Base-by-base conservation (phyloP, 331 rosid species). In the Rosa hybrid region DNA sequence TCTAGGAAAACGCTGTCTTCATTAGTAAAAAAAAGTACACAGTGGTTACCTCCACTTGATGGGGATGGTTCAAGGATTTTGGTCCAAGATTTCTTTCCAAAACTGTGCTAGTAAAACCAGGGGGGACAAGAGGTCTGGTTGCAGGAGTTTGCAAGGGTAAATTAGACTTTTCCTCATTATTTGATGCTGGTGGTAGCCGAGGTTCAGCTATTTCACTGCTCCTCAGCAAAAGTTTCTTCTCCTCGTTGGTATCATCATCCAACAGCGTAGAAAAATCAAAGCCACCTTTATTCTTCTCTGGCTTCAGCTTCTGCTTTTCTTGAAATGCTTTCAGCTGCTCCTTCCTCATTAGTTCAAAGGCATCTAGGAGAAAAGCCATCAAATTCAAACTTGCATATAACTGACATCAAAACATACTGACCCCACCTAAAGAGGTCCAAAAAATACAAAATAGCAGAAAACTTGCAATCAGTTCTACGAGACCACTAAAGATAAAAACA, bases 121-220 rank as follows among this genome's bases (percentile, higher is more conserved):
- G 99, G 44, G 99, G 99, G 54, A 96, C 97, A 76, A 92, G 97
- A 42, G 99, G 99, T 83, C 99, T 92, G 71, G 94, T 76, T 57
- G 90, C 88, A 72, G 89, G 78, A 79, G 92, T 23, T 67, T 90
- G 97, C 54, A 81, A 70, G 68, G 84, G 91, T 60, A 88, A 80
- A 68, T 78, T 80, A 72, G 90, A 78, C 72, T 84, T 93, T 76
- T 89, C 95, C 21, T 88, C 97, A 81, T 86, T 83, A 82, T 81
- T 88, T 80, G 90, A 80, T 70, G 86, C 82, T 39, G 71, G 72
- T 72, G 81, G 76, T 80, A 76, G 57, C 44, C 30, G 68, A 76
- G 87, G 74, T 67, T 87, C 93, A 83, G 80, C 84, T 49, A 87
- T 81, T 75, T 85, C 95, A 44, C 75, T 85, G 84, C 79, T 84